These are phyloP conservation scores for Kandelia obovata DNA, from an alignment of 345 rosid species.

Conservation along the genomic window DNA sequence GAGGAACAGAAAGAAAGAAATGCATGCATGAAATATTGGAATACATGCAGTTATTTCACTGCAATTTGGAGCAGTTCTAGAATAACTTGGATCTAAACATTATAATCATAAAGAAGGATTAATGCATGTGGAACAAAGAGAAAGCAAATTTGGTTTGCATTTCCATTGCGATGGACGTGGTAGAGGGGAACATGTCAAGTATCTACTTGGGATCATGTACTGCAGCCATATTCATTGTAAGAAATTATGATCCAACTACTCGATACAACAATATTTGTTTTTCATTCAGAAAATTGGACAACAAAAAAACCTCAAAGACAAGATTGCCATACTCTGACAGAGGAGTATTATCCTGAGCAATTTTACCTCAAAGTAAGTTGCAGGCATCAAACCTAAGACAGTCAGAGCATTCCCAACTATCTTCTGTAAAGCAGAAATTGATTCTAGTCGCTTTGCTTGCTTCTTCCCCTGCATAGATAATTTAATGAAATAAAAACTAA, in stretches of 20 bases:
- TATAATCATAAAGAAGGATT: neutral
- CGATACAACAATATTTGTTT: neutral
- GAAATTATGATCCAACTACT: no score
- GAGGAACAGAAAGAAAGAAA: neutral
- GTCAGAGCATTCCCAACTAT: slow-evolving; percentile 53
- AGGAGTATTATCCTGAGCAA: slow-evolving; percentile 5
- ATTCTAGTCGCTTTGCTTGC: slow-evolving; percentile 60
- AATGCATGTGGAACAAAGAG: no score
- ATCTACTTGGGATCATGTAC: no score
- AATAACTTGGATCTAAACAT: neutral
- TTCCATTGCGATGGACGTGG: no score
- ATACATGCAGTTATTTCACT: neutral
- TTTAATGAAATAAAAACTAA: no score
- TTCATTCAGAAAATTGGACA: neutral
- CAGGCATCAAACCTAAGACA: slow-evolving; percentile 72
- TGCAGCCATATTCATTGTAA: no score
- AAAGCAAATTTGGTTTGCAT: no score
- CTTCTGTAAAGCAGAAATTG: slow-evolving; percentile 63
- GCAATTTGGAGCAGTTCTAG: neutral
- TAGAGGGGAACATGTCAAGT: no score
- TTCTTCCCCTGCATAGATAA: slow-evolving; percentile 63
- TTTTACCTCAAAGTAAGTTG: slow-evolving; percentile 69
- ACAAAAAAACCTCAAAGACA: neutral
- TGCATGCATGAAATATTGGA: neutral
- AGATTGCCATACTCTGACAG: neutral